Evolutionary conservation across 345 rosid genomes (phyloP), one percentile per base, ranked within the genome.

Genomic region (Hevea brasiliensis): DNA sequence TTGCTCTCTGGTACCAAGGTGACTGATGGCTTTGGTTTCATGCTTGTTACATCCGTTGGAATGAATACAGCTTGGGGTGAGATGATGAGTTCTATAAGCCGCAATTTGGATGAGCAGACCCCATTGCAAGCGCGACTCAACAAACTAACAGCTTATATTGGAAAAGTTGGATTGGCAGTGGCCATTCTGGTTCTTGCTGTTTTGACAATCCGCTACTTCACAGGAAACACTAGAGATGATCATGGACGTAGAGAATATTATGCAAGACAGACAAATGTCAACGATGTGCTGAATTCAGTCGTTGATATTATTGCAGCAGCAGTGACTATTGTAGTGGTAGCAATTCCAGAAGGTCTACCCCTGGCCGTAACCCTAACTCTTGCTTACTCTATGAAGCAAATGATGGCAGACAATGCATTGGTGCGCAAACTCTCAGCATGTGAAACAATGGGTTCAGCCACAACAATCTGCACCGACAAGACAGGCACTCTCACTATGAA

Each of bases 401-500:
- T 87, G 88, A 81, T 84, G 85, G 69, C 41, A 3, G 90, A 87
- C 27, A 77, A 80, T n/a, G 84, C 88, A 15, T 58, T 83, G 84
- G 89, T 84, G 14, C 65, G 90, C 20, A 85, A 81, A 35, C 88
- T 87, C 29, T 82, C 88, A 9, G 86, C 89, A 7, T 86, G 89
- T 27, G 90, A 83, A 74, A 87, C 90, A 0, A 84, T 87, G 87
- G 85, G 90, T 10, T 83, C 90, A 2, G 87, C 87, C 67, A 87
- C 88, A 7, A 85, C 73, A 57, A 85, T 87, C 65, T 87, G 88
- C 75, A 87, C 85, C 0, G 88, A 87, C 64, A 87, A 87, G 47
- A 87, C 88, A n/a, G 88, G 88, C 14, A 85, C 90, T 27, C 77
- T 85, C 47, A 87, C 90, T 20, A 63, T 85, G 55, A 85, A 83